A percentile compares a stretch with the other conserved stretches of the same genome.
phyloP scores from a whole-genome alignment of 768 basidiomycete species.

The Russula ochroleuca region DNA sequence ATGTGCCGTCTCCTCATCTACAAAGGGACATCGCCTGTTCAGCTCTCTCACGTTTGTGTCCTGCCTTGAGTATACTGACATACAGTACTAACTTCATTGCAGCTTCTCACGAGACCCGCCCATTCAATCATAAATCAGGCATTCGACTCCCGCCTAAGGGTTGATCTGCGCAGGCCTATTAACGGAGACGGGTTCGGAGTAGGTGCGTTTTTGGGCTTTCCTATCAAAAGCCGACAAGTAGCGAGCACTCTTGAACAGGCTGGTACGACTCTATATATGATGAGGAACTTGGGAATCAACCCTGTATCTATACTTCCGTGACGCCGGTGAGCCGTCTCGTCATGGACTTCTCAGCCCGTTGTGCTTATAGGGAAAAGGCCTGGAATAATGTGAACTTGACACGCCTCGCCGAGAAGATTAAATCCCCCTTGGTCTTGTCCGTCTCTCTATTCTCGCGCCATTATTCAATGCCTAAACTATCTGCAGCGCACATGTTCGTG shows the following conservation, averaged over 20 bases:
- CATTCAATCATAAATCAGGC: slow-evolving; percentile 98
- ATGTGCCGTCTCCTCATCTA: slow-evolving; percentile 95
- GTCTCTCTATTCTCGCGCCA: slow-evolving; percentile 30
- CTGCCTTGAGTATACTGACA: slow-evolving; percentile 1
- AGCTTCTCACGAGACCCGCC: slow-evolving; percentile 89
- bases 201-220: slow-evolving; percentile 44
- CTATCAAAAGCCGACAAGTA: neutral
- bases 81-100: neutral
- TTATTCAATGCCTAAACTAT: slow-evolving; percentile 8
- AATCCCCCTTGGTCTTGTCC: slow-evolving; percentile 91
- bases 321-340: slow-evolving; percentile 65
- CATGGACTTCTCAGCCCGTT: neutral
- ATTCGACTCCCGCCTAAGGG: slow-evolving; percentile 85
- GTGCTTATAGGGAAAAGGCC: slow-evolving; percentile 48
- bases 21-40: slow-evolving; percentile 91
- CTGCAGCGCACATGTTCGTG: slow-evolving; percentile 81
- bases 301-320: slow-evolving; percentile 94
- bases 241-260: slow-evolving; percentile 42
- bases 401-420: slow-evolving; percentile 95
- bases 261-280: slow-evolving; percentile 92
- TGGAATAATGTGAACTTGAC: slow-evolving; percentile 95
- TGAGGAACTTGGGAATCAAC: slow-evolving; percentile 77
- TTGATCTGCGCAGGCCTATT: slow-evolving; percentile 79
- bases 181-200: slow-evolving; percentile 97
- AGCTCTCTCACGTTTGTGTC: slow-evolving; percentile 68